Conservation (phyloP, 1,139 yeast species). For the Candida anutae region DNA sequence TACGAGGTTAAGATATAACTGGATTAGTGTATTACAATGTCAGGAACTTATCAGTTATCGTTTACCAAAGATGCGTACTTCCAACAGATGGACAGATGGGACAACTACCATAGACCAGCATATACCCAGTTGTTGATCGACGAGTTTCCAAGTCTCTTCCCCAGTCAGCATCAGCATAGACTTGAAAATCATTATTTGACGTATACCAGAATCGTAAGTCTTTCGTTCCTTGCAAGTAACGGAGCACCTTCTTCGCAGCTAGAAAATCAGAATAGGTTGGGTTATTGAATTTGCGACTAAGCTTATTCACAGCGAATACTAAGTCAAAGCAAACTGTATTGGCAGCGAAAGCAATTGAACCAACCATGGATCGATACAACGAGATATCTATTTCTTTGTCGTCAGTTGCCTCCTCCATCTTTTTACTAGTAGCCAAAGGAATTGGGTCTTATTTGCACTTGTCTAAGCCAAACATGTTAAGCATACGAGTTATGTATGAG, state of each 20-base stretch:
- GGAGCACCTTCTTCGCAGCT: slow-evolving; percentile 1
- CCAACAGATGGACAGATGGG: too few relatives aligned
- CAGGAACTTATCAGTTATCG: too few relatives aligned
- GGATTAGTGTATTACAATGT: too few relatives aligned
- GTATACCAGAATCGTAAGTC: background rate
- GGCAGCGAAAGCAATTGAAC: background rate
- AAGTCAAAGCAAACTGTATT: slow-evolving; percentile 4
- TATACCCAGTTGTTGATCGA: slow-evolving; percentile 6
- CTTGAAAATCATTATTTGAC: background rate
- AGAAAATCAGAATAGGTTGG: background rate
- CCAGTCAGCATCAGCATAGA: slow-evolving; percentile 2
- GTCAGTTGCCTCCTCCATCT: too few relatives aligned
- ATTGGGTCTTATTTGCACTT: background rate
- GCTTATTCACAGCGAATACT: slow-evolving; percentile 3
- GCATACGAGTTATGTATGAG: slow-evolving; percentile 1
- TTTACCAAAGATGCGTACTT: too few relatives aligned
- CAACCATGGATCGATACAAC: slow-evolving; percentile 1
- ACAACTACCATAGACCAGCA: slow-evolving; percentile 6
- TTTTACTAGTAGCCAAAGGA: slow-evolving; percentile 1
- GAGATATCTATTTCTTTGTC: background rate
- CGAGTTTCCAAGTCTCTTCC: slow-evolving; percentile 1
- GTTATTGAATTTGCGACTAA: slow-evolving; percentile 2
- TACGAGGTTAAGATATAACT: too few relatives aligned
- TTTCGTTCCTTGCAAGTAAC: background rate
- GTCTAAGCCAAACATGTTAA: background rate